Percentiles rank a stretch among this genome's conserved stretches.
Evolutionary conservation across 164 flowering plant species (phyloP).

Genomic region (Tetrastigma voinierianum): DNA sequence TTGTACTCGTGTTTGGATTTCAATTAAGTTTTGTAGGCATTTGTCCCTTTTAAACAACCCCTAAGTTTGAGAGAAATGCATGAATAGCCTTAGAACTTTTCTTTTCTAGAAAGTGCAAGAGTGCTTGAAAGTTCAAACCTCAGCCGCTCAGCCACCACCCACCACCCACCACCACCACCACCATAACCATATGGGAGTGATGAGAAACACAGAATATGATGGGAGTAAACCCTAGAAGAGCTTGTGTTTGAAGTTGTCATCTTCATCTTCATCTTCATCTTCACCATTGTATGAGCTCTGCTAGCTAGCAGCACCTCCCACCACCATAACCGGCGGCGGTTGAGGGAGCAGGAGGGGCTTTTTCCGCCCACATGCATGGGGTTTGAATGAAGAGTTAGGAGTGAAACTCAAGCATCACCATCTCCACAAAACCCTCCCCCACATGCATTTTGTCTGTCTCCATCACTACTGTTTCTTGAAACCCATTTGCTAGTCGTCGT

Average conservation of each 20-base stretch:
- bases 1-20: too few relatives aligned
- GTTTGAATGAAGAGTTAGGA: constrained; percentile 27
- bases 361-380: constrained; percentile 39
- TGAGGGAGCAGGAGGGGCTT: not conserved
- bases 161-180: constrained; percentile 1
- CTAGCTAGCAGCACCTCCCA: not conserved
- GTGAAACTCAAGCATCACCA: constrained; percentile 50
- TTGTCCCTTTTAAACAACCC: too few relatives aligned
- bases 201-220: not conserved
- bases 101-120: too few relatives aligned
- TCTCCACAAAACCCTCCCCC: constrained; percentile 24
- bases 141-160: not conserved
- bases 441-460: constrained; percentile 66
- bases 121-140: too few relatives aligned
- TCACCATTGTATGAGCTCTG: not conserved
- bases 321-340: not conserved
- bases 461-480: not conserved
- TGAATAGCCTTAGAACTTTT: too few relatives aligned
- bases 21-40: not conserved
- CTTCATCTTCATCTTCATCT: too few relatives aligned
- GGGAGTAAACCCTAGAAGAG: not conserved
- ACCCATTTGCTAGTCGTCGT: constrained; percentile 5
- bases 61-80: too few relatives aligned
- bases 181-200: not conserved
- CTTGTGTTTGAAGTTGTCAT: not conserved